Evolutionary conservation across 306 rosid species (phyloP).

Genomic region (Luffa aegyptiaca): DNA sequence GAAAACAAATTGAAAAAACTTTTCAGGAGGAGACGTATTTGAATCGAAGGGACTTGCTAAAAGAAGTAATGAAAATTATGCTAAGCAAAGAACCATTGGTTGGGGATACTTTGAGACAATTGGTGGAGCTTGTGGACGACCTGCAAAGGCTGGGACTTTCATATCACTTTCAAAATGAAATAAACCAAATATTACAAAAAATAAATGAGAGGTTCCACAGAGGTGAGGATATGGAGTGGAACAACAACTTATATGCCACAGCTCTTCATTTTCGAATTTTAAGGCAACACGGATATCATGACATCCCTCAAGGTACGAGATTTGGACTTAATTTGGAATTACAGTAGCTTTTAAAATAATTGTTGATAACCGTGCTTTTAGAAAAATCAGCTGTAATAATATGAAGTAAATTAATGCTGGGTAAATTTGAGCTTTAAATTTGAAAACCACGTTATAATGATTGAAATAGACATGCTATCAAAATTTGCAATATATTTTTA

Average conservation of each 20-base stretch:
- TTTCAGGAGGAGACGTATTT: slow-evolving; percentile 2
- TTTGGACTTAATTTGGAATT: too few species aligned
- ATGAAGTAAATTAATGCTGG: too few species aligned
- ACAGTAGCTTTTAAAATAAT: too few species aligned
- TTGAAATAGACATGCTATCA: too few species aligned
- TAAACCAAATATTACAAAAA: not conserved
- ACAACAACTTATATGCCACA: slow-evolving; percentile 3
- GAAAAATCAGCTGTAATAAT: too few species aligned
- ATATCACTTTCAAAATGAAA: slow-evolving; percentile 22
- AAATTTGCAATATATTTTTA: too few species aligned
- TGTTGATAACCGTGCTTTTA: too few species aligned
- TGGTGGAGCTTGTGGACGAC: slow-evolving; percentile 21
- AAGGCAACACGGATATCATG: slow-evolving; percentile 27
- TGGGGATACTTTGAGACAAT: not conserved
- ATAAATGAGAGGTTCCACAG: not conserved
- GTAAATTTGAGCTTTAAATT: too few species aligned
- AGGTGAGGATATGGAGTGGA: not conserved
- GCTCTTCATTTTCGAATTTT: slow-evolving; percentile 23
- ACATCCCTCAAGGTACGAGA: slow-evolving; percentile 19
- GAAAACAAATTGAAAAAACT: too few species aligned
- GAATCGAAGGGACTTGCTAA: not conserved
- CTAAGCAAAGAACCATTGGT: not conserved
- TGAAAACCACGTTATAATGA: too few species aligned
- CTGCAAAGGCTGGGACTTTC: slow-evolving; percentile 32
- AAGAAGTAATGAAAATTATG: slow-evolving; percentile 9